These are phyloP conservation scores for Chlorella sp. DNA, from an alignment of 139 green algal species.

Conservation along the genomic window DNA sequence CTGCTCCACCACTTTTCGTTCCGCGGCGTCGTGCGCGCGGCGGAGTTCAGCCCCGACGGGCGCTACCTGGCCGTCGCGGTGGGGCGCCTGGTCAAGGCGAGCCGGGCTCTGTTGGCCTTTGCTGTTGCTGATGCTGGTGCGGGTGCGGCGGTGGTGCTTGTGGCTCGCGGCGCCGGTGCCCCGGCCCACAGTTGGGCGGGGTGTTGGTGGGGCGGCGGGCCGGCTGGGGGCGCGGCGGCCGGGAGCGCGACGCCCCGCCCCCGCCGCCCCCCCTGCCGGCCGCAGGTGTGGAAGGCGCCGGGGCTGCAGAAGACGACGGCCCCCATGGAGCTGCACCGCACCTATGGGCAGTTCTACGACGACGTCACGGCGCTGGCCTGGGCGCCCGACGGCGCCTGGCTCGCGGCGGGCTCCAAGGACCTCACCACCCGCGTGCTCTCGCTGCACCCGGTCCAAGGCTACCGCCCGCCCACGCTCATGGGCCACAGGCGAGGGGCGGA, in stretches of 20 bases:
- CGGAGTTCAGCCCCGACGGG: constrained; percentile 90
- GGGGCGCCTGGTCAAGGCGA: constrained; percentile 89
- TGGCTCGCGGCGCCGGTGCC: background rate
- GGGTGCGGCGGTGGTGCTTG: background rate
- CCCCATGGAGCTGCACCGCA: constrained; percentile 91
- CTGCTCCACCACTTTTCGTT: constrained; percentile 96
- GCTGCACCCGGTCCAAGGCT: constrained; percentile 81
- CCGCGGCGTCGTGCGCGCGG: constrained; percentile 74
- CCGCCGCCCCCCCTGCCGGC: too few species aligned
- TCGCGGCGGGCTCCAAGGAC: constrained; percentile 84
- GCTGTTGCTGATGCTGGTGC: background rate
- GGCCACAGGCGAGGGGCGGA: too few species aligned
- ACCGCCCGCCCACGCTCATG: constrained; percentile 72
- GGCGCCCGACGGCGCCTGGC: constrained; percentile 71
- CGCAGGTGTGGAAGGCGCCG: constrained; percentile 89
- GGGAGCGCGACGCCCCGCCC: too few species aligned
- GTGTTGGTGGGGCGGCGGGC: too few species aligned
- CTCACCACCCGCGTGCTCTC: constrained; percentile 76
- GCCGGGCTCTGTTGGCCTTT: too few species aligned
- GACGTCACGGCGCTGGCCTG: constrained; percentile 91
- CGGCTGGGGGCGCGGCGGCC: too few species aligned
- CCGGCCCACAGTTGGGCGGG: too few species aligned
- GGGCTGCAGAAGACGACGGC: constrained; percentile 78
- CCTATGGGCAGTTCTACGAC: constrained; percentile 81
- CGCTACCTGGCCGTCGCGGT: constrained; percentile 83